Evolutionary conservation across 208 protist species (phyloP).

Genomic region (Acanthamoeba triangularis): DNA sequence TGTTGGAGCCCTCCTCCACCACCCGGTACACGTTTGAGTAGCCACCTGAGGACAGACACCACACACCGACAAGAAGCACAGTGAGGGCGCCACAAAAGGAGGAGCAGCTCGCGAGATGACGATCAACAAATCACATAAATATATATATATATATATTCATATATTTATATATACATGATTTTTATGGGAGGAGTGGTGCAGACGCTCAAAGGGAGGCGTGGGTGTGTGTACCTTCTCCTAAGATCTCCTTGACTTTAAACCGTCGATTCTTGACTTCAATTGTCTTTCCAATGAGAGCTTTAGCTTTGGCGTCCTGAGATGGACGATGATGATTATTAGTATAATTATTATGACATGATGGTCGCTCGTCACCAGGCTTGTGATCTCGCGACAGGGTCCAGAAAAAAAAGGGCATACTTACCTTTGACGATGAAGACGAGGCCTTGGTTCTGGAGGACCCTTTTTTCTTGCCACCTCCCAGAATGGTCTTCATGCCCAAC

Average conservation of each 20-base stretch:
- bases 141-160: not conserved
- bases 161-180: no score
- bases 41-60: not conserved
- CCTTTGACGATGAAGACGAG: not conserved
- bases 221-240: slow-evolving; percentile 20
- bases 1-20: slow-evolving; percentile 65
- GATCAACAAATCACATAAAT: no score
- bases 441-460: not conserved
- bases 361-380: no score
- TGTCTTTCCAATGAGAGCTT: slow-evolving; percentile 42
- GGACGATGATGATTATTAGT: no score
- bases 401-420: not conserved
- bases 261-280: slow-evolving; percentile 67
- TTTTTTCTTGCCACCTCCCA: not conserved
- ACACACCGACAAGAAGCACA: not conserved
- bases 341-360: no score
- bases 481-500: not conserved
- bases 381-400: not conserved
- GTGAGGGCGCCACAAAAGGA: not conserved
- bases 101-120: not conserved
- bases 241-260: slow-evolving; percentile 63
- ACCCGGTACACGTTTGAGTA: slow-evolving; percentile 72
- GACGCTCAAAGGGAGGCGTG: not conserved
- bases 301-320: slow-evolving; percentile 46
- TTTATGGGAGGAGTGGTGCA: not conserved